Base-by-base conservation (phyloP, 345 rosid genomes). In the Hibiscus trionum region DNA sequence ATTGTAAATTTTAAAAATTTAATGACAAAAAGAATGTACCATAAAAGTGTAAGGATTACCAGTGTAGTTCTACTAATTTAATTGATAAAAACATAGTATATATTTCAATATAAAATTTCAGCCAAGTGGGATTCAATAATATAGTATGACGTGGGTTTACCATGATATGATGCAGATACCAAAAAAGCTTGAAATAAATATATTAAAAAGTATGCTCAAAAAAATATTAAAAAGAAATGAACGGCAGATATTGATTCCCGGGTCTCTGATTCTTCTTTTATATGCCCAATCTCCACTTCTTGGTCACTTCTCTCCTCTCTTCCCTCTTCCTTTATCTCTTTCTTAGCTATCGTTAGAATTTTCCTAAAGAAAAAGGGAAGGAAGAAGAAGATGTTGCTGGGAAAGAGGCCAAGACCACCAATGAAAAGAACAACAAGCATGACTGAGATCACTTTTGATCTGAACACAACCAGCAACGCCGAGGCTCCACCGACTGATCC, bases 351-450 rank as follows among this genome's bases (percentile, higher is more conserved):
- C 46, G n/a, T 68, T 39, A 15, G 75, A 14, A 29, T 11, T 49
- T 16, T 5, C 17, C 0, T 1, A 5, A 1, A 46, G n/a, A 14
- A 26, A 26, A 58, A 58, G 10, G 24, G 44, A 6, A 35, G 37
- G 44, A 39, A 39, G 53, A 73, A 50, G 33, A 26, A 24, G 66
- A 93, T 89, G 96, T 75, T 88, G 88, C 75, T 89, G 71, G 97
- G 98, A 11, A 93, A 93, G 88, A 91, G 97, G 80, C 85, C 91
- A 5, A 83, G 97, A 17, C 87, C 81, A 31, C 96, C 90, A 5
- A 84, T 93, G 81, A 89, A 84, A 84, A 87, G 97, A 80, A 93
- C 97, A 11, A 87, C 96, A 9, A 93, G 98, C 83, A 62, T 91
- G 72, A 82, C 81, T 3, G 90, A 89, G 84, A 88, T 93, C 77